A percentile compares a stretch with the other conserved stretches of the same genome.
phyloP scores from a whole-genome alignment of 495 filamentous ascomycete species.

The Podospora sp. region DNA sequence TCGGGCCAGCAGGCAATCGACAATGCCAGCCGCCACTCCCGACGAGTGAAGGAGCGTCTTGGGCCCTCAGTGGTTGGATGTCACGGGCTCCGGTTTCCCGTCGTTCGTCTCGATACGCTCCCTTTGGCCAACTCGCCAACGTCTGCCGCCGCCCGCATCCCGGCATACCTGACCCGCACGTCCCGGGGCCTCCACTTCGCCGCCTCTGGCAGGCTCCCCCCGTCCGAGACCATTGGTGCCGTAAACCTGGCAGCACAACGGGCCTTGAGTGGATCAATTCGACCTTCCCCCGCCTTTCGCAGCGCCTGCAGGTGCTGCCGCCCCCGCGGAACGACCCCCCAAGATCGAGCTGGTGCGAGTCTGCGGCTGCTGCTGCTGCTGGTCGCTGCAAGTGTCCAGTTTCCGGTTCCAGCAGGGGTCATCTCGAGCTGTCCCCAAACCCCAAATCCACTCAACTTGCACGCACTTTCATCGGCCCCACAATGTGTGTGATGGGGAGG shows the following conservation, averaged over 20 bases:
- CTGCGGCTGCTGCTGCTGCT: no score
- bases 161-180: slow-evolving; percentile 17
- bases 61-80: neutral
- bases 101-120: slow-evolving; percentile 3
- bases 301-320: slow-evolving; percentile 8
- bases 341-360: slow-evolving; percentile 19
- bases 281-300: slow-evolving; percentile 14
- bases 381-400: slow-evolving; percentile 4
- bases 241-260: neutral
- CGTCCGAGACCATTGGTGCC: slow-evolving; percentile 5
- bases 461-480: slow-evolving; percentile 15
- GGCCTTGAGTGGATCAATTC: neutral
- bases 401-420: slow-evolving; percentile 1
- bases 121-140: slow-evolving; percentile 17
- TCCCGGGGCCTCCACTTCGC: slow-evolving; percentile 6
- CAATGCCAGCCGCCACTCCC: neutral
- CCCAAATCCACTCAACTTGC: slow-evolving; percentile 6
- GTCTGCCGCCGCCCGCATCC: slow-evolving; percentile 22
- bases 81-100: neutral
- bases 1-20: neutral
- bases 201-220: slow-evolving; percentile 18
- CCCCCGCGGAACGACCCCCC: slow-evolving; percentile 18
- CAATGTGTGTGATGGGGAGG: slow-evolving; percentile 7
- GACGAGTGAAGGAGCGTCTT: neutral
- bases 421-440: neutral